These are phyloP conservation scores for Beauveria caledonica DNA, from an alignment of 2,329 filamentous ascomycete species.

Conservation along the genomic window DNA sequence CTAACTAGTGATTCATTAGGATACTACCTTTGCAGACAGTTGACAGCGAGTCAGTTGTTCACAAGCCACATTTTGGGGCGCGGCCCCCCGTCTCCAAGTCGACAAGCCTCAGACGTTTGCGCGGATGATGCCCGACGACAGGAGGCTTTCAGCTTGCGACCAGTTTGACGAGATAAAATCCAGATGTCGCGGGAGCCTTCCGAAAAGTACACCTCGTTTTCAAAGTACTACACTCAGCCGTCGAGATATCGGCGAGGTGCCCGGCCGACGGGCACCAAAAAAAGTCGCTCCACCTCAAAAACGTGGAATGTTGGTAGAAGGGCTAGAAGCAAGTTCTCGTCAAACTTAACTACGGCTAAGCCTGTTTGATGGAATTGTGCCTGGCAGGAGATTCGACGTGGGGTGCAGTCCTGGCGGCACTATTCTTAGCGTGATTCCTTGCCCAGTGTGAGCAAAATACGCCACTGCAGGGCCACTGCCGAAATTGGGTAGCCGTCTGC, in stretches of 20 bases:
- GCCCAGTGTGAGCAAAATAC: neutral
- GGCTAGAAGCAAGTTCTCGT: slow-evolving; percentile 6
- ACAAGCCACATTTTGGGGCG: slow-evolving; percentile 8
- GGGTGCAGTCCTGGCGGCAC: neutral
- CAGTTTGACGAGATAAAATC: neutral
- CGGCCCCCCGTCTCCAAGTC: neutral
- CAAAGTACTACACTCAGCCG: neutral
- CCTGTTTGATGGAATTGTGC: slow-evolving; percentile 3
- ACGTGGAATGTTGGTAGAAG: slow-evolving; percentile 2
- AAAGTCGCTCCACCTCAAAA: neutral
- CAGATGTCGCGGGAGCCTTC: neutral
- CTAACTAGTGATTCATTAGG: too few relatives aligned
- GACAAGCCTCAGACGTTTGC: neutral
- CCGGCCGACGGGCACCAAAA: neutral
- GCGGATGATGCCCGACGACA: neutral
- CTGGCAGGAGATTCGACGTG: neutral
- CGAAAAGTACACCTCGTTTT: neutral
- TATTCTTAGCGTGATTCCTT: neutral
- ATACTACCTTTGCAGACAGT: too few relatives aligned
- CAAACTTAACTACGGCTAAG: neutral
- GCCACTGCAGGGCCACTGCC: neutral
- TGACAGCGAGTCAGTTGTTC: neutral
- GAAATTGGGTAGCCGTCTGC: neutral
- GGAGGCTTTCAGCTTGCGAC: neutral
- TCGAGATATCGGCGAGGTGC: neutral